phyloP scores from a whole-genome alignment of 345 rosid genomes.

The Mercurialis annua region DNA sequence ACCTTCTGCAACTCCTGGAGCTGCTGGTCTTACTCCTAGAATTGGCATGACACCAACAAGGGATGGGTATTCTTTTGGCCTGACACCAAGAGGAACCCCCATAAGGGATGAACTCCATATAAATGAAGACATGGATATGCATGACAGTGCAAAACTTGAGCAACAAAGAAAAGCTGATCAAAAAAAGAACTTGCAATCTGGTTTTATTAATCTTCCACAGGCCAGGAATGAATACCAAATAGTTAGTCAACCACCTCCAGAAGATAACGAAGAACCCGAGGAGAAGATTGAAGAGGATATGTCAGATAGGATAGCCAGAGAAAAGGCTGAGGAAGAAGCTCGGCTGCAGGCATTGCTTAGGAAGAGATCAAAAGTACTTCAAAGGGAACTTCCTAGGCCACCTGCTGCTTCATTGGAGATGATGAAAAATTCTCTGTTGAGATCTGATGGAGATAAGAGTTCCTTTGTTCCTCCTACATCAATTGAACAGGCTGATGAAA shows the following conservation, averaged over 20 bases:
- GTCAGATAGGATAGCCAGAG: constrained; percentile 90
- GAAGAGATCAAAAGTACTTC: constrained; percentile 97
- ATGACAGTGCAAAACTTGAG: constrained; percentile 72
- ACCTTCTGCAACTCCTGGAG: constrained; percentile 92
- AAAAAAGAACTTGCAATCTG: constrained; percentile 67
- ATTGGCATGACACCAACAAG: constrained; percentile 89
- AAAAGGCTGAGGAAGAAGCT: constrained; percentile 93
- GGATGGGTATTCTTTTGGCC: constrained; percentile 71
- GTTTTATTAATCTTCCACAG: constrained; percentile 83
- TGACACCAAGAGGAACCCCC: constrained; percentile 96
- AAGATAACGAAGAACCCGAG: constrained; percentile 83
- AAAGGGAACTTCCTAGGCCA: constrained; percentile 96
- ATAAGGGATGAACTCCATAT: constrained; percentile 95
- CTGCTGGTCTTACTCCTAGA: constrained; percentile 75
- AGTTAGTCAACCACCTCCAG: constrained; percentile 71
- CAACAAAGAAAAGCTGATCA: constrained; percentile 74
- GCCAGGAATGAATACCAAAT: constrained; percentile 94
- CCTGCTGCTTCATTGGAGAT: constrained; percentile 86
- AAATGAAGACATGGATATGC: constrained; percentile 85
- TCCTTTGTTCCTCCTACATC: constrained; percentile 87
- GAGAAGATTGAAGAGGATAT: constrained; percentile 98
- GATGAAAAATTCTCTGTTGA: constrained; percentile 71
- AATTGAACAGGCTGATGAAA: constrained; percentile 88
- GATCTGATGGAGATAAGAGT: constrained; percentile 84
- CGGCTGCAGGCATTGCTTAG: constrained; percentile 73